Percentiles rank a stretch among this genome's conserved stretches.
Evolutionary conservation across 2,329 filamentous ascomycete genomes (phyloP).

Genomic region (Didymella pomorum): DNA sequence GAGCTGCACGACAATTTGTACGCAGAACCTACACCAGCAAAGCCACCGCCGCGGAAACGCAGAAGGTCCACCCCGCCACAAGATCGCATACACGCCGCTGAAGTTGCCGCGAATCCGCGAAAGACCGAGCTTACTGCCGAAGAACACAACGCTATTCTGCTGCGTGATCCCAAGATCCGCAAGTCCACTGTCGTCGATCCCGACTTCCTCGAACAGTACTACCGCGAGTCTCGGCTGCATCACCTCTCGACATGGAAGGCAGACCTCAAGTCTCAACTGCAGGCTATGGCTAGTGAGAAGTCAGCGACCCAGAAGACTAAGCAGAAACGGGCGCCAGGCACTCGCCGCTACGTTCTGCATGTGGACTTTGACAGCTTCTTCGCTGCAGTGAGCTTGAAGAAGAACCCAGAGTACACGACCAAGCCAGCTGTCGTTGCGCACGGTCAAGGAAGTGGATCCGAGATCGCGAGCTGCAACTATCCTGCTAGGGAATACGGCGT

Average conservation of each 20-base stretch:
- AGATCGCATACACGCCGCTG: constrained; percentile 18
- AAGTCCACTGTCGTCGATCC: constrained; percentile 93
- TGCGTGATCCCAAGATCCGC: constrained; percentile 83
- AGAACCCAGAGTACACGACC: constrained; percentile 74
- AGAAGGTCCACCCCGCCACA: constrained; percentile 11
- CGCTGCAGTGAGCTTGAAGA: constrained; percentile 87
- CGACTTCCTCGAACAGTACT: constrained; percentile 92
- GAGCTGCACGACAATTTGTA: constrained; percentile 37
- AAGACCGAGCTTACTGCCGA: constrained; percentile 74
- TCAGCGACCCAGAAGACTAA: constrained; percentile 58
- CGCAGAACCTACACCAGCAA: constrained; percentile 29
- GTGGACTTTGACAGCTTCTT: constrained; percentile 99
- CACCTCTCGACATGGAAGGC: constrained; percentile 98
- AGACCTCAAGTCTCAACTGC: constrained; percentile 87
- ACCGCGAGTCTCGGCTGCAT: constrained; percentile 92
- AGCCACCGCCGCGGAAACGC: constrained; percentile 7
- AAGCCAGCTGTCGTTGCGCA: constrained; percentile 92
- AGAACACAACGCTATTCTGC: constrained; percentile 85
- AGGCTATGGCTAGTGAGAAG: constrained; percentile 78
- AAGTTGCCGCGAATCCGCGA: constrained; percentile 14
- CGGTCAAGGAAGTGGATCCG: constrained; percentile 81
- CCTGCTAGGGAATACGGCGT: constrained; percentile 84
- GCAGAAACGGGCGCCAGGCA: constrained; percentile 66
- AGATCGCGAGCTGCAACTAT: constrained; percentile 98
- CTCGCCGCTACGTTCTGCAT: constrained; percentile 85